Base-by-base conservation (phyloP, 2,329 filamentous ascomycete species). In the Hymenoscyphus fraxineus region DNA sequence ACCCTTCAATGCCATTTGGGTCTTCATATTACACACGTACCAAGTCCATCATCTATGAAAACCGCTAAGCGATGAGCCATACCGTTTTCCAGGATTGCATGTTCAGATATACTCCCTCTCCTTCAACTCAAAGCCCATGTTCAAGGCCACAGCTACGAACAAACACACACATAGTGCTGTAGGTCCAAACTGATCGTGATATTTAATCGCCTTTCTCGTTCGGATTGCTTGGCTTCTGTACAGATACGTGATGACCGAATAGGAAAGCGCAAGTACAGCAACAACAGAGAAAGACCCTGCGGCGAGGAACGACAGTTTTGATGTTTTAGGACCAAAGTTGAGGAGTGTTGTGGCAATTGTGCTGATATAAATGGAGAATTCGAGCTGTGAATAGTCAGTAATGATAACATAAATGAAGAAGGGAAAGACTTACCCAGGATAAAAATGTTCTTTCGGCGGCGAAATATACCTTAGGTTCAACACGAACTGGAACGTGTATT, bases 401-500 rank as follows among this genome's bases (percentile, higher is more conserved):
- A 22, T 59, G 16, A 39, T 35, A 12, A 27, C 62, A n/a, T 58
- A 47, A 51, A 10, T 55, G 61, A 63, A 35, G 55, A 61, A 6
- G 55, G n/a, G 19, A 64, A 13, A 57, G 7, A 74, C 86, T 80
- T 79, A 90, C 88, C 93, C 95, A 99, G 68, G 92, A 91, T 64
- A 99, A 84, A 79, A 97, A 99, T 0, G 95, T 99, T 69, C 95
- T 87, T 78, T 99, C 95, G 0, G 93, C 93, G 27, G 95, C 95
- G 75, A 99, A 97, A 77, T 93, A 97, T 60, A 99, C 95, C 79
- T 99, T 99, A 40, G 95, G 95, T 78, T 99, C 95, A 40, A 99
- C 93, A 59, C 95, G 88, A 63, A 98, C 89, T 15, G 94, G 94
- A 31, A 99, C 95, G 73, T 98, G 94, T 65, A 99, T 98, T 77